These are phyloP conservation scores for Neofusicoccum umdonicola DNA, from an alignment of 2,329 filamentous ascomycete genomes.

Conservation along the genomic window DNA sequence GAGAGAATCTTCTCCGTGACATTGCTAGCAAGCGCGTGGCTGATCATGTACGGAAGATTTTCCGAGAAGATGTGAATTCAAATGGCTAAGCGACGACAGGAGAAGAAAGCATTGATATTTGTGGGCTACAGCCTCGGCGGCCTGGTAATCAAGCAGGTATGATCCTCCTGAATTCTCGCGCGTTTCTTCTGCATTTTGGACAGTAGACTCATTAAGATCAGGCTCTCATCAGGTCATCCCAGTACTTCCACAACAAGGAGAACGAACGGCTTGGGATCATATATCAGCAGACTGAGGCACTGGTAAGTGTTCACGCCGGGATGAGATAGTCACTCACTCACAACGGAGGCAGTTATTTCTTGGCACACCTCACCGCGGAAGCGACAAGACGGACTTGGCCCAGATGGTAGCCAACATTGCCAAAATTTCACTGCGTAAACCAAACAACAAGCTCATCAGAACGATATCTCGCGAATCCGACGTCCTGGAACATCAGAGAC, in stretches of 20 bases:
- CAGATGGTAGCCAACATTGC: neutral
- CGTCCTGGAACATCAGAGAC: neutral
- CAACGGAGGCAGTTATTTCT: neutral
- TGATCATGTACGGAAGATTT: too few species aligned
- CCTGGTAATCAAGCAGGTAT: neutral
- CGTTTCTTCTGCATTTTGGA: too few species aligned
- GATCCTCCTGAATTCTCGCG: too few species aligned
- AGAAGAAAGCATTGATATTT: neutral
- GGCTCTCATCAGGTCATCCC: neutral
- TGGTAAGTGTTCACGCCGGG: neutral
- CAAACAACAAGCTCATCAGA: neutral
- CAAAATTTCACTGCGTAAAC: neutral
- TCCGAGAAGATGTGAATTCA: too few species aligned
- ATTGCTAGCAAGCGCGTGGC: neutral
- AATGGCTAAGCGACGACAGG: neutral
- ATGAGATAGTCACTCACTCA: neutral
- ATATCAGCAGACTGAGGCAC: neutral
- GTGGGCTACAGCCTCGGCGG: neutral
- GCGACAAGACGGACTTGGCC: neutral
- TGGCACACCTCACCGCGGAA: neutral
- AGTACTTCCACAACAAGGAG: neutral
- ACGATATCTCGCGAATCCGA: neutral
- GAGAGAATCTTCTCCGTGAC: neutral
- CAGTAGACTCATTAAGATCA: too few species aligned
- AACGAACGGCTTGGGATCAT: neutral